A percentile compares a stretch with the other conserved stretches of the same genome.
Conservation (phyloP, 179 eudicot species). For the Heliamphora pulchella region DNA sequence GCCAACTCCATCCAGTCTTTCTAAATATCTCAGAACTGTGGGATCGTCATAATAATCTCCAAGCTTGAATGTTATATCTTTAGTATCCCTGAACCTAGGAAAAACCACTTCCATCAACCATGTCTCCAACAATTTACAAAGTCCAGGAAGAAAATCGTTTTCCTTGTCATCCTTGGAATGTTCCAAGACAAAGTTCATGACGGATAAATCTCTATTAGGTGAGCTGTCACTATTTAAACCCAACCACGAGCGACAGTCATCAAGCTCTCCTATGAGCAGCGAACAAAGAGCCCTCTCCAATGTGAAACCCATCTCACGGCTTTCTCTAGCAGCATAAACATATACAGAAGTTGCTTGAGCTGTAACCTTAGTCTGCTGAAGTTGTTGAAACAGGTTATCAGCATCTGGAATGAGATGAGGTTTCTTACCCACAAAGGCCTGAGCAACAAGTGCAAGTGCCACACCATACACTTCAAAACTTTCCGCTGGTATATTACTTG, state of each 20-base stretch:
- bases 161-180: slow-evolving; percentile 70
- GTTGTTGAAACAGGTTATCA: slow-evolving; percentile 82
- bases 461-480: slow-evolving; percentile 94
- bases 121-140: slow-evolving; percentile 89
- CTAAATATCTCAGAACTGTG: slow-evolving; percentile 71
- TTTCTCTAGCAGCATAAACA: slow-evolving; percentile 34
- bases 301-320: slow-evolving; percentile 73
- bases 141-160: slow-evolving; percentile 75
- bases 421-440: slow-evolving; percentile 75
- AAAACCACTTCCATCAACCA: slow-evolving; percentile 97
- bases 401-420: slow-evolving; percentile 92
- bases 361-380: slow-evolving; percentile 69
- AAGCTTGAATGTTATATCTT: slow-evolving; percentile 56
- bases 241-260: slow-evolving; percentile 82
- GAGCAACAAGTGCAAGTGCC: slow-evolving; percentile 92
- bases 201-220: slow-evolving; percentile 67
- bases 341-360: slow-evolving; percentile 42
- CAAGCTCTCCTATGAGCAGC: slow-evolving; percentile 83
- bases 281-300: slow-evolving; percentile 94
- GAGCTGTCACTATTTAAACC: slow-evolving; percentile 77
- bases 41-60: slow-evolving; percentile 99
- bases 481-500: slow-evolving; percentile 86
- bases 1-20: slow-evolving; percentile 67
- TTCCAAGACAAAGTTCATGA: slow-evolving; percentile 68
- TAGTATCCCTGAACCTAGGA: slow-evolving; percentile 84